phyloP scores from a whole-genome alignment of 495 filamentous ascomycete species.

The Penicillium crystallinum region DNA sequence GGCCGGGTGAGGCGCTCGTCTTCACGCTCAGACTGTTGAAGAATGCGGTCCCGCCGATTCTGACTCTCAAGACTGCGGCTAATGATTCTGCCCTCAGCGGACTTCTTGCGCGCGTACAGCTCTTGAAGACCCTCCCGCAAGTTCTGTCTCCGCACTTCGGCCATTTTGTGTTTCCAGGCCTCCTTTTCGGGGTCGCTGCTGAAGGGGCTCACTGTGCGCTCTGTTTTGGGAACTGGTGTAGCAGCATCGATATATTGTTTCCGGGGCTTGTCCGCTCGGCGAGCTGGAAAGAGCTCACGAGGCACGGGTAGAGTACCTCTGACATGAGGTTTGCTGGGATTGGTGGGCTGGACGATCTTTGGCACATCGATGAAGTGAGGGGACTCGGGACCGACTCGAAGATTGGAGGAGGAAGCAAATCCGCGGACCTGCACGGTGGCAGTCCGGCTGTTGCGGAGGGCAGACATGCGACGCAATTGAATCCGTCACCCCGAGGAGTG shows the following conservation, averaged over 20 bases:
- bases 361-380: constrained; percentile 72
- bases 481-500: neutral
- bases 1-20: constrained; percentile 58
- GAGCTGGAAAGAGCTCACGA: constrained; percentile 55
- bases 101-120: constrained; percentile 52
- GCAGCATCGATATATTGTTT: constrained; percentile 47
- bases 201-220: constrained; percentile 23
- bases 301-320: constrained; percentile 72
- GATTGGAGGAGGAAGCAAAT: constrained; percentile 35
- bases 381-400: constrained; percentile 56
- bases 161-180: constrained; percentile 59
- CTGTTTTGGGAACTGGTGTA: constrained; percentile 32
- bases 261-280: constrained; percentile 47
- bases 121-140: constrained; percentile 58
- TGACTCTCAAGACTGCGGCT: constrained; percentile 33
- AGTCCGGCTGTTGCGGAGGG: constrained; percentile 37
- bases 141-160: constrained; percentile 54
- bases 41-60: constrained; percentile 38
- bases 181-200: constrained; percentile 46
- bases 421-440: constrained; percentile 43
- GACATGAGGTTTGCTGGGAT: constrained; percentile 41
- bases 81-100: constrained; percentile 33
- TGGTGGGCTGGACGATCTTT: constrained; percentile 41
- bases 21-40: constrained; percentile 48
- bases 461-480: constrained; percentile 31